Conservation (phyloP, 2,329 filamentous ascomycete species). For the Pestalotiopsis sp. region DNA sequence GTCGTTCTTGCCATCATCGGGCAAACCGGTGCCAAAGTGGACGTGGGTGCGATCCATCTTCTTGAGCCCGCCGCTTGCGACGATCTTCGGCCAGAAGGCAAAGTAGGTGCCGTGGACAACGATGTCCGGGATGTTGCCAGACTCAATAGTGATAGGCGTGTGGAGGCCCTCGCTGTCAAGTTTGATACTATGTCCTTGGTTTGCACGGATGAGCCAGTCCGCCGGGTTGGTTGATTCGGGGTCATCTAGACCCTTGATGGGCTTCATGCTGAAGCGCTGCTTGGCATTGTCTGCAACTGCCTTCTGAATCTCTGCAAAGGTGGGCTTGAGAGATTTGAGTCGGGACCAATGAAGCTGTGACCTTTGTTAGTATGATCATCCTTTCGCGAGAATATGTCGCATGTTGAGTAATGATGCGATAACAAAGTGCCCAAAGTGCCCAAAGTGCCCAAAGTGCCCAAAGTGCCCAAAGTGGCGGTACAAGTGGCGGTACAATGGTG, state of each 20-base stretch:
- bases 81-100: slow-evolving; percentile 73
- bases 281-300: slow-evolving; percentile 80
- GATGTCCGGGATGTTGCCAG: slow-evolving; percentile 58
- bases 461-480: too few relatives aligned
- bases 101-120: slow-evolving; percentile 92
- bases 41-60: slow-evolving; percentile 86
- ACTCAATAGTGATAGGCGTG: slow-evolving; percentile 61
- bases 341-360: slow-evolving; percentile 53
- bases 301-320: slow-evolving; percentile 69
- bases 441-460: too few relatives aligned
- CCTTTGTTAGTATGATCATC: background rate
- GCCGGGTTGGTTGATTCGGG: slow-evolving; percentile 46
- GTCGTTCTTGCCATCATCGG: slow-evolving; percentile 39
- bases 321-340: slow-evolving; percentile 69
- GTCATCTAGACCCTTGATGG: slow-evolving; percentile 34
- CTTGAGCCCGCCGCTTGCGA: slow-evolving; percentile 73
- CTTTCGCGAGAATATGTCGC: background rate
- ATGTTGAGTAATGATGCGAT: too few relatives aligned
- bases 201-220: slow-evolving; percentile 87
- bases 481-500: background rate
- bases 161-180: slow-evolving; percentile 71
- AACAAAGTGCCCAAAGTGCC: too few relatives aligned
- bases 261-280: slow-evolving; percentile 82
- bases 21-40: slow-evolving; percentile 80
- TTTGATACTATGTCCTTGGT: slow-evolving; percentile 89